Evolutionary conservation across 225 moss, liverwort and hornwort genomes (phyloP).

Genomic region (Polytrichum commune): DNA sequence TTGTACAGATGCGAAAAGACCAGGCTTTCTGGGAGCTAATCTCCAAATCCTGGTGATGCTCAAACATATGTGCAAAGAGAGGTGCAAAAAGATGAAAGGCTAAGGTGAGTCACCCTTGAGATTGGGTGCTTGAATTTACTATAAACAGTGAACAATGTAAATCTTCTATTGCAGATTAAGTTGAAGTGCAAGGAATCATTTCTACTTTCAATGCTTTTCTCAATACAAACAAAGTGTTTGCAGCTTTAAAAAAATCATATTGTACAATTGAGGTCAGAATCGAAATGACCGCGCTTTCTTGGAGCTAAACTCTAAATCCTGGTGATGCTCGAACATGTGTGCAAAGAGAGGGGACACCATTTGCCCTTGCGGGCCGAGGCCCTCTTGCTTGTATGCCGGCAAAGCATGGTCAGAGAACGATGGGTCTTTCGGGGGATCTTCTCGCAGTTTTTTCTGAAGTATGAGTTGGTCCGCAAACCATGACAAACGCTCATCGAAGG

Average conservation of each 20-base stretch:
- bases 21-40: constrained; percentile 30
- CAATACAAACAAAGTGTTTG: too few relatives aligned
- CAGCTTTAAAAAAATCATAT: too few relatives aligned
- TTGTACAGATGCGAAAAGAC: constrained; percentile 31
- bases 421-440: constrained; percentile 52
- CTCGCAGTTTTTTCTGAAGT: constrained; percentile 65
- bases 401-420: constrained; percentile 40
- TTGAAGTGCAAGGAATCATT: too few relatives aligned
- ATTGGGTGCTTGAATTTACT: too few relatives aligned
- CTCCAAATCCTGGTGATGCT: constrained; percentile 29
- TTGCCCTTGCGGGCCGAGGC: constrained; percentile 55
- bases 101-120: too few relatives aligned
- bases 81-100: constrained; percentile 27
- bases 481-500: constrained; percentile 65
- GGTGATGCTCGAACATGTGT: constrained; percentile 44
- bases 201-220: too few relatives aligned
- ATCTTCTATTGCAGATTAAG: too few relatives aligned
- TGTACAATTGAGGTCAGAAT: constrained; percentile 18
- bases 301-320: constrained; percentile 23
- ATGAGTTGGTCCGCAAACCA: constrained; percentile 97
- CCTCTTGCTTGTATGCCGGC: constrained; percentile 30
- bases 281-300: constrained; percentile 51
- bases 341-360: constrained; percentile 62
- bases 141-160: too few relatives aligned
- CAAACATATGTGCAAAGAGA: constrained; percentile 49